These are phyloP conservation scores for Starmerella roubikii DNA, from an alignment of 805 yeast species.

Conservation along the genomic window DNA sequence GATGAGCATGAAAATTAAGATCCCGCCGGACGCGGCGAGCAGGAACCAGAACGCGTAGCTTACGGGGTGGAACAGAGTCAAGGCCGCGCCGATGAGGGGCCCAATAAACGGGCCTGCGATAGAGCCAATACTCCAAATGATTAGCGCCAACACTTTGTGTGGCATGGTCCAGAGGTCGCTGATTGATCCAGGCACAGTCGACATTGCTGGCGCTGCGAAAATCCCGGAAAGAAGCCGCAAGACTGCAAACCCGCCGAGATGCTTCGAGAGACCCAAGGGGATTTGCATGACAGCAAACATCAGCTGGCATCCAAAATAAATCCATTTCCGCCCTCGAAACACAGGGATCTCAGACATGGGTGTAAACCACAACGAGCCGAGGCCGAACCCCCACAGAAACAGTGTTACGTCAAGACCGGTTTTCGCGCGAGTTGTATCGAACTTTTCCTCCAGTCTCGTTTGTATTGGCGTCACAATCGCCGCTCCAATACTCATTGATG, in stretches of 20 bases:
- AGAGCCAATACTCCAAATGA: conserved; percentile 41
- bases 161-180: conserved; percentile 37
- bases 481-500: conserved; percentile 45
- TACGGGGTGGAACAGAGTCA: conserved; percentile 36
- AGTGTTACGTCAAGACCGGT: conserved; percentile 40
- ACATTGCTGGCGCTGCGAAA: conserved; percentile 42
- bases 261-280: conserved; percentile 39
- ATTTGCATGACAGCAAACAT: conserved; percentile 40
- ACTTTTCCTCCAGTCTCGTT: conserved; percentile 29
- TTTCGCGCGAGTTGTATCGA: conserved; percentile 31
- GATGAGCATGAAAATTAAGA: conserved; percentile 28
- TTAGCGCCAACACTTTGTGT: conserved; percentile 35
- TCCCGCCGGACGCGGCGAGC: conserved; percentile 29
- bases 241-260: conserved; percentile 38
- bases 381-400: conserved; percentile 47
- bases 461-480: conserved; percentile 47
- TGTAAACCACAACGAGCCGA: conserved; percentile 43
- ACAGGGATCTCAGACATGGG: conserved; percentile 40
- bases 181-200: conserved; percentile 47
- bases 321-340: conserved; percentile 37
- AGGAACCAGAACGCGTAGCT: conserved; percentile 44
- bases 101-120: conserved; percentile 44
- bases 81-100: conserved; percentile 43
- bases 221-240: conserved; percentile 42
- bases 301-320: conserved; percentile 35